phyloP scores from a whole-genome alignment of 1,139 yeast genomes.

The Geotrichum restrictum region DNA sequence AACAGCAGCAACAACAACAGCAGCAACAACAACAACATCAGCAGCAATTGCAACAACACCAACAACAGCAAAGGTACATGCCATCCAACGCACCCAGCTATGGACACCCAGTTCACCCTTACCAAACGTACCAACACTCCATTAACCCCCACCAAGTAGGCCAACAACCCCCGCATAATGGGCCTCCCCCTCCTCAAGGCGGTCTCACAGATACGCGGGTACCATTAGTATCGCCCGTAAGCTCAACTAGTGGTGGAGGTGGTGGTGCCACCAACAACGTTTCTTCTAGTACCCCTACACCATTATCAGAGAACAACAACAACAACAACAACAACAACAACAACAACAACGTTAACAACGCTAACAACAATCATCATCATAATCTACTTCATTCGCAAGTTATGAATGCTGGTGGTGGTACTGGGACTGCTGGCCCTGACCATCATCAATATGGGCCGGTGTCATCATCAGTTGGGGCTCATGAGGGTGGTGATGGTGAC shows the following conservation, averaged over 20 bases:
- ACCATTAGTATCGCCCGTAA: constrained; percentile 8
- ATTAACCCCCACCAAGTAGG: too few relatives aligned
- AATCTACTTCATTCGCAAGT: background rate
- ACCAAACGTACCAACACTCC: too few relatives aligned
- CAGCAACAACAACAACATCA: background rate
- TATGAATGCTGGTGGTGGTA: background rate
- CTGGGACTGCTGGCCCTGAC: background rate
- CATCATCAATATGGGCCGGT: background rate
- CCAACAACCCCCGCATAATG: too few relatives aligned
- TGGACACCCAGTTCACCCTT: too few relatives aligned
- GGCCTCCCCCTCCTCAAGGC: background rate
- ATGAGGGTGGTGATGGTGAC: background rate
- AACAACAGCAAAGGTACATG: too few relatives aligned
- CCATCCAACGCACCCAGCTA: too few relatives aligned
- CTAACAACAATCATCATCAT: background rate
- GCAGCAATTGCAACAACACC: too few relatives aligned
- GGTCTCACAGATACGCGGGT: constrained; percentile 1
- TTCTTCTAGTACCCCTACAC: background rate
- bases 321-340: background rate
- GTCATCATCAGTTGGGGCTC: background rate
- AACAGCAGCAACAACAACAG: background rate
- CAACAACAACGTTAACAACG: background rate
- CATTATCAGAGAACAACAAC: background rate
- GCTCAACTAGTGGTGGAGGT: constrained; percentile 6
- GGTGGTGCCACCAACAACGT: background rate